These are phyloP conservation scores for Kregervanrija delftensis DNA, from an alignment of 805 yeast genomes.

Conservation along the genomic window DNA sequence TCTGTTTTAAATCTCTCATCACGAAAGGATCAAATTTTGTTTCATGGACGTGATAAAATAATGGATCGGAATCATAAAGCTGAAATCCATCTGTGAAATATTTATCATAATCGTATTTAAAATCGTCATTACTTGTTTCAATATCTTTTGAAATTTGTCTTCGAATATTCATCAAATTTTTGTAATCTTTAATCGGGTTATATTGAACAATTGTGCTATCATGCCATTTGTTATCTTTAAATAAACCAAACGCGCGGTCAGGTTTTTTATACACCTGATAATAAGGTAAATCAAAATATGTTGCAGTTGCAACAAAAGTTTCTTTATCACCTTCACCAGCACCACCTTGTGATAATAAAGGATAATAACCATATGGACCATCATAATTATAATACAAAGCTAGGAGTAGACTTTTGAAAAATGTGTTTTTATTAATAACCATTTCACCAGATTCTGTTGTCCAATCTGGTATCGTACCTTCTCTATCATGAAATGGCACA, in stretches of 20 bases:
- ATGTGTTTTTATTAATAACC: conserved; percentile 47
- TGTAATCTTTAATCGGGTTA: conserved; percentile 20
- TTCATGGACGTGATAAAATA: conserved; percentile 36
- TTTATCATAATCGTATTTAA: conserved; percentile 6
- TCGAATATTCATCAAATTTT: conserved; percentile 9
- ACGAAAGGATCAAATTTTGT: conserved; percentile 43
- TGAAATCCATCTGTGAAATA: conserved; percentile 1
- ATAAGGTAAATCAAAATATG: conserved; percentile 37
- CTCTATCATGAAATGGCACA: conserved; percentile 49
- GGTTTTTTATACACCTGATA: conserved; percentile 42
- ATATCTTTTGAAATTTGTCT: not conserved
- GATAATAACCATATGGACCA: conserved; percentile 53
- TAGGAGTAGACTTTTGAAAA: conserved; percentile 45
- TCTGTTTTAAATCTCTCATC: conserved; percentile 12
- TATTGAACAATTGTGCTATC: conserved; percentile 17
- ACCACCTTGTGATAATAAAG: conserved; percentile 49
- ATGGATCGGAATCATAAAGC: conserved; percentile 11
- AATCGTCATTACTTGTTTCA: not conserved
- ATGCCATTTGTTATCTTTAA: conserved; percentile 11
- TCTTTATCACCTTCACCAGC: conserved; percentile 84
- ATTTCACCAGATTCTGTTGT: conserved; percentile 63
- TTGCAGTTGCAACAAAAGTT: conserved; percentile 66
- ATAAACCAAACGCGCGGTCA: conserved; percentile 11
- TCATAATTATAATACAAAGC: conserved; percentile 54
- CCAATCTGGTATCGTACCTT: conserved; percentile 54